Conservation (phyloP, 2,329 filamentous ascomycete genomes). For the Phaeosphaeriaceae sp. region DNA sequence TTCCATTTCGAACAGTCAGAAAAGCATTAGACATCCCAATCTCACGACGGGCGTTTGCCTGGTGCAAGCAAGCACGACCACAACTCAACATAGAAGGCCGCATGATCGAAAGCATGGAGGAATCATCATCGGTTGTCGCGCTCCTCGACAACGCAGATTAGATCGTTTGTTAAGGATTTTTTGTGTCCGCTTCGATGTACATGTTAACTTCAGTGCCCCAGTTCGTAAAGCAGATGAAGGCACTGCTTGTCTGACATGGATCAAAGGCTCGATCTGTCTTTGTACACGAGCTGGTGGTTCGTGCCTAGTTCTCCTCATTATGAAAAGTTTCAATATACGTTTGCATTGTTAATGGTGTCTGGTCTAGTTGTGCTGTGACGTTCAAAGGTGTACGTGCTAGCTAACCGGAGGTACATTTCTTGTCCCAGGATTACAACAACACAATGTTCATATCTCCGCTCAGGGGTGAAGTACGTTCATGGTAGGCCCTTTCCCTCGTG, state of each 20-base stretch:
- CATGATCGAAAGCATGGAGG: conserved; percentile 12
- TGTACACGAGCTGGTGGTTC: not conserved
- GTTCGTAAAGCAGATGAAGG: not conserved
- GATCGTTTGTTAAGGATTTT: conserved; percentile 18
- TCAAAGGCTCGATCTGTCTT: not conserved
- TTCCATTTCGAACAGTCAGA: conserved; percentile 29
- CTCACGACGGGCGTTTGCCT: conserved; percentile 41
- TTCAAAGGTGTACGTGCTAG: too few relatives aligned
- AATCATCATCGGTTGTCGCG: conserved; percentile 23
- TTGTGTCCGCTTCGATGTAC: conserved; percentile 20
- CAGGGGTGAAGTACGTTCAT: too few relatives aligned
- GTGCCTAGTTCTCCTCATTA: not conserved
- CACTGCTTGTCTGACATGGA: not conserved
- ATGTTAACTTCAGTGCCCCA: conserved; percentile 13
- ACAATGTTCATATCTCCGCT: too few relatives aligned
- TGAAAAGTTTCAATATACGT: conserved; percentile 6
- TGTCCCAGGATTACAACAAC: too few relatives aligned
- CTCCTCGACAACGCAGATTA: conserved; percentile 29
- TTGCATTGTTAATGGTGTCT: not conserved
- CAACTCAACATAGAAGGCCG: conserved; percentile 10
- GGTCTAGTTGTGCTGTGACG: too few relatives aligned
- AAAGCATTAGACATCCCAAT: conserved; percentile 47
- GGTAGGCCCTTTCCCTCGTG: too few relatives aligned
- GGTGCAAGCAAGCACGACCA: conserved; percentile 31
- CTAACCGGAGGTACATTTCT: too few relatives aligned